Base-by-base conservation (phyloP, 2,329 filamentous ascomycete species). In the Claviceps purpurea region DNA sequence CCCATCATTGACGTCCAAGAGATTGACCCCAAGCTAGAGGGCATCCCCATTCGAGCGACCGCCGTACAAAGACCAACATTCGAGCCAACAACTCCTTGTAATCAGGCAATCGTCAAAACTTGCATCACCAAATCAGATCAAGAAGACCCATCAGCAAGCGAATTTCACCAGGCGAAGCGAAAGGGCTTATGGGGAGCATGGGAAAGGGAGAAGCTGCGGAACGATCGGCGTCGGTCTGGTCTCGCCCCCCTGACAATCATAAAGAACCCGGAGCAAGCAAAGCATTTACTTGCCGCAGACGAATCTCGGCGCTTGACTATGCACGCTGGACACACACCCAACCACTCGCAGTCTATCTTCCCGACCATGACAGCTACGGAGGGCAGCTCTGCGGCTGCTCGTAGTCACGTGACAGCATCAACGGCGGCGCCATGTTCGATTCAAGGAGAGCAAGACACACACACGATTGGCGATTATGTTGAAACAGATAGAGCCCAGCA, bases 271-370 rank as follows among this genome's bases (percentile, higher is more conserved):
- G 68, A 70, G 37, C 47, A 48, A 50, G 74, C 74, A 2, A 62
- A 74, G 50, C 65, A 74, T 55, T 69, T 69, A 8, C 65, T 79
- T 39, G 68, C 68, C 24, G 73, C 73, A 7, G 68, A 72, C 5
- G 77, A 75, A 58, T 68, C 70, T 44, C 69, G 67, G 48, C 71
- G 79, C 45, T 71, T 81, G 42, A 80, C 73, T 0, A 77, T 83
- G 73, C 75, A 82, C 61, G 79, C 79, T 20, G 79, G 79, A 1
- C 79, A 82, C 62, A 82, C 79, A 1, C 79, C 79, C 6, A 81
- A 73, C 49, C 78, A 81, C 60, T 79, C 77, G 1, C 65, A 80
- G 11, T 79, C 78, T 4, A 63, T 73, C 2, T 64, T 79, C 16
- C 68, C 70, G 5, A 74, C 73, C 10, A 65, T 70, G 46, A 65